Percentiles rank a stretch among this genome's conserved stretches.
These are phyloP conservation scores for Camelina hispida DNA, from an alignment of 345 rosid genomes.

Conservation along the genomic window DNA sequence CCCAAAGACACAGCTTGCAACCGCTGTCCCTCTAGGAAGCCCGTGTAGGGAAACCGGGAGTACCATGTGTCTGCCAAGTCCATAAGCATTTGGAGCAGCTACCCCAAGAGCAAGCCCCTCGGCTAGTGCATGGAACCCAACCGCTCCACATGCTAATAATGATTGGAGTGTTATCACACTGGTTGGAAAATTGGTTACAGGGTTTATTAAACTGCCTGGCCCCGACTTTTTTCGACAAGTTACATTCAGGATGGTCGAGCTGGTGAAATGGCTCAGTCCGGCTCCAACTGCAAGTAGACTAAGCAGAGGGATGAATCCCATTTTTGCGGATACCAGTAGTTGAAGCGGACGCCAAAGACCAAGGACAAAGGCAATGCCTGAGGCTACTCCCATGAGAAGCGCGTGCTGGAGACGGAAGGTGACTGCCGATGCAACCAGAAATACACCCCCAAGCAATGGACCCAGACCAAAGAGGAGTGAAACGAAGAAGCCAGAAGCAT, in stretches of 20 bases:
- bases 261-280: constrained; percentile 55
- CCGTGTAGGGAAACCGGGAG: constrained; percentile 97
- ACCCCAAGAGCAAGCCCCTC: constrained; percentile 99
- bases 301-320: constrained; percentile 69
- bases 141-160: constrained; percentile 83
- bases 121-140: constrained; percentile 91
- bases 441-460: constrained; percentile 83
- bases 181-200: constrained; percentile 62
- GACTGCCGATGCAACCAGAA: constrained; percentile 78
- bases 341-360: constrained; percentile 92
- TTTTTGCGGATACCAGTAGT: constrained; percentile 73
- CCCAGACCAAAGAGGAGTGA: constrained; percentile 97
- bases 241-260: constrained; percentile 63
- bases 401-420: constrained; percentile 88
- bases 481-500: constrained; percentile 96
- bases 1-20: constrained; percentile 93
- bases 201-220: constrained; percentile 52
- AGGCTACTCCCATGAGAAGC: constrained; percentile 89
- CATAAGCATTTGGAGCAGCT: constrained; percentile 97
- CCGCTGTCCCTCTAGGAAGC: constrained; percentile 96
- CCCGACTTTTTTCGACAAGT: constrained; percentile 64
- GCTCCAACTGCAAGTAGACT: constrained; percentile 68
- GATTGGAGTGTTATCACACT: constrained; percentile 84
- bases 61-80: constrained; percentile 93
- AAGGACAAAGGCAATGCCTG: constrained; percentile 94